A percentile compares a stretch with the other conserved stretches of the same genome.
Conservation (phyloP, 164 flowering plant species). For the Magnolia kwangsiensis region DNA sequence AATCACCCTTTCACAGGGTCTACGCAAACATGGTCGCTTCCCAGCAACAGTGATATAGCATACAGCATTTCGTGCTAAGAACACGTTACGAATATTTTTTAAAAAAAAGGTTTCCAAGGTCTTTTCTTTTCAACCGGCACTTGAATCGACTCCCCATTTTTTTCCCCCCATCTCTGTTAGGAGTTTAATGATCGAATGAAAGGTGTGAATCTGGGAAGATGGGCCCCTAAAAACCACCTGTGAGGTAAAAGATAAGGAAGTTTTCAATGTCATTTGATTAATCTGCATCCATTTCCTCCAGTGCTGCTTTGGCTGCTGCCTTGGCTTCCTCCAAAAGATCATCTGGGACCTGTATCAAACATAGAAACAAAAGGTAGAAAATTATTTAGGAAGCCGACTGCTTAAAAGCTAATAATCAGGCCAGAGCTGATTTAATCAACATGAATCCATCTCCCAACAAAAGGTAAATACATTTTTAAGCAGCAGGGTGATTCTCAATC, state of each 20-base stretch:
- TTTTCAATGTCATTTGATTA: conserved; percentile 7
- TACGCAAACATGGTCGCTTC: not conserved
- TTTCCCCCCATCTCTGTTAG: not conserved
- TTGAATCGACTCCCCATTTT: not conserved
- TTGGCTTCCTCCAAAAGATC: conserved; percentile 50
- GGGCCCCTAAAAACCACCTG: not conserved
- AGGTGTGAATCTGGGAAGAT: not conserved
- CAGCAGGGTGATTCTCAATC: no score
- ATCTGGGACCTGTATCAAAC: conserved; percentile 45
- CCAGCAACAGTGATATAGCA: not conserved
- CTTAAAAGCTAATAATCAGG: not conserved
- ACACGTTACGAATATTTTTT: not conserved
- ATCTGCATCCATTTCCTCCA: conserved; percentile 76
- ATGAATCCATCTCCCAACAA: not conserved
- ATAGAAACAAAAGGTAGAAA: not conserved
- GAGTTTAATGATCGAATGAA: not conserved
- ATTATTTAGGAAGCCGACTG: not conserved
- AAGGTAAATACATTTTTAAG: not conserved
- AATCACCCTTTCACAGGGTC: not conserved
- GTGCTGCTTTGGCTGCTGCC: conserved; percentile 59
- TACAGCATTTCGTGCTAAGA: not conserved
- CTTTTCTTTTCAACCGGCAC: not conserved
- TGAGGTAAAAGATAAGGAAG: not conserved
- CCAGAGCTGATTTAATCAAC: not conserved
- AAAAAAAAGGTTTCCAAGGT: not conserved